Evolutionary conservation across 1,139 yeast species (phyloP), one percentile per base, ranked within the genome.

Genomic region (Geotrichum candidum): DNA sequence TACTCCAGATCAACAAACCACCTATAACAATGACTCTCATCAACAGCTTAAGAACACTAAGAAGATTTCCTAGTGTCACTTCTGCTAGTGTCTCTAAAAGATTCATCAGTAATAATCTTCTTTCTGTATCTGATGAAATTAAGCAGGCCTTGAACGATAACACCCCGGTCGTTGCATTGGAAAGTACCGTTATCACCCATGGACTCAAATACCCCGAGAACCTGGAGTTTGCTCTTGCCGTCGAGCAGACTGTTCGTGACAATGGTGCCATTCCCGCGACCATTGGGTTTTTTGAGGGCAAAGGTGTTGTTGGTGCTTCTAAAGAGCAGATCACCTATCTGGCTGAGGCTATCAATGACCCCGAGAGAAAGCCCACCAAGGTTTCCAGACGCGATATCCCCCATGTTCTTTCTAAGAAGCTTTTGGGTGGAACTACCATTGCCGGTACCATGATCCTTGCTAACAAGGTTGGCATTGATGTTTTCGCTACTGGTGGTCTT

Each of bases 401-500:
- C 0, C 81, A 82, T 68, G 84, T 87, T 1, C 83, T 90, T 84
- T 84, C 92, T 31, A 77, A 79, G 53, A 76, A 77, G 53, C 73
- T 84, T 41, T 78, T 82, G 61, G 97, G 97, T 3, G 97, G 97
- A 1, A 91, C 97, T 1, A 90, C 97, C 0, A 89, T 90, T 65
- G 90, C 97, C 0, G 87, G 89, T 58, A 90, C 97, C 0, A 89
- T 90, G 96, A 87, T 90, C 18, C 74, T 91, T 18, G 86, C 96
- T 0, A 80, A 85, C 61, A 70, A 76, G 70, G 92, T 92, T 0
- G 95, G 96, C 0, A 88, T 90, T 68, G 81, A 83, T 66, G 91
- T 91, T 25, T 91, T 90, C 79, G 96, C 96, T 0, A 91, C 97
- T 1, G 97, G 97, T 51, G 97, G 97, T 0, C 79, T 90, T 33